phyloP scores from a whole-genome alignment of 768 basidiomycete genomes.

The Clitopilus hobsonii region DNA sequence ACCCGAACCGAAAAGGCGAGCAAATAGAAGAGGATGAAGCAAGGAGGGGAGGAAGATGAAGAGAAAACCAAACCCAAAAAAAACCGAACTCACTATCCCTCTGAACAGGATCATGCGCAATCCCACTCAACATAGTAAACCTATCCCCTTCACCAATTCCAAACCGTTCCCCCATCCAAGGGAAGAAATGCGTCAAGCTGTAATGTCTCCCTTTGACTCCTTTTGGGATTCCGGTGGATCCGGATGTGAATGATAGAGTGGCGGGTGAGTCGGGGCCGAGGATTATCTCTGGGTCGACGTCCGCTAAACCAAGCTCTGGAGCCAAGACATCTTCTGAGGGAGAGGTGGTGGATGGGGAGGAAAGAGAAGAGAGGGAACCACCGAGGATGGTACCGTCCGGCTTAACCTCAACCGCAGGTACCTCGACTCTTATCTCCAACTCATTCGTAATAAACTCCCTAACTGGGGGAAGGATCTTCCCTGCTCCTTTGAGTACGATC shows the following conservation, averaged over 20 bases:
- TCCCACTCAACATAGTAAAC: constrained; percentile 98
- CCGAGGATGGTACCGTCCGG: constrained; percentile 61
- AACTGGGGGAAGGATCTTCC: constrained; percentile 72
- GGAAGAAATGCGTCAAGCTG: constrained; percentile 97
- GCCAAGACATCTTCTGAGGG: constrained; percentile 56
- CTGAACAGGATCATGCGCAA: constrained; percentile 98
- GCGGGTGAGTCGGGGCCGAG: constrained; percentile 96
- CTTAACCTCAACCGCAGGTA: constrained; percentile 81
- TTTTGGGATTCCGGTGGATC: constrained; percentile 97
- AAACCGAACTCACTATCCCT: constrained; percentile 85
- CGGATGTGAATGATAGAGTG: constrained; percentile 94
- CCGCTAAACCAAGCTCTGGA: constrained; percentile 47
- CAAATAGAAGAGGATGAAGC: too few relatives aligned
- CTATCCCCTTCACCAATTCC: constrained; percentile 66
- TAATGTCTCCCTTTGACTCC: constrained; percentile 96
- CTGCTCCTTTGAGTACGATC: constrained; percentile 87
- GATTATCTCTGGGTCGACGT: constrained; percentile 72
- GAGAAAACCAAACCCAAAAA: too few relatives aligned
- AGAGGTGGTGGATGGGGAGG: too few relatives aligned
- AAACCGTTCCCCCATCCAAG: constrained; percentile 95
- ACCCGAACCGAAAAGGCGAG: too few relatives aligned
- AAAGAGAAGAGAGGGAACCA: constrained; percentile 40
- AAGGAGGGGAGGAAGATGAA: too few relatives aligned
- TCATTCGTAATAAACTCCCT: constrained; percentile 76
- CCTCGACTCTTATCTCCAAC: constrained; percentile 83